These are phyloP conservation scores for Lepidium sativum DNA, from an alignment of 345 rosid genomes.

Conservation along the genomic window DNA sequence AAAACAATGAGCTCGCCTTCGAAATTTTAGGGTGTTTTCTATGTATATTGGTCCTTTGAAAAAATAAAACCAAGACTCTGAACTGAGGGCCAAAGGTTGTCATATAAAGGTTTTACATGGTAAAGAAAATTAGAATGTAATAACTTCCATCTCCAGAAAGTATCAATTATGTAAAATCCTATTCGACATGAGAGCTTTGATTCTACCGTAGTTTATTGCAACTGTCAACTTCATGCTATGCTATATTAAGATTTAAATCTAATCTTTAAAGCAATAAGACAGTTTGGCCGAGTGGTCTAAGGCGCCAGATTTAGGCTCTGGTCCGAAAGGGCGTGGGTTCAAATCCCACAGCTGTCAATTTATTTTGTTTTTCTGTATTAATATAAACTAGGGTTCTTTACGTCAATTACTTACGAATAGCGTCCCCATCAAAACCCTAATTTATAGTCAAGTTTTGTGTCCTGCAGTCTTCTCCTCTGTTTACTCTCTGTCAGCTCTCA, in stretches of 20 bases:
- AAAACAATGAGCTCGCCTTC: neutral
- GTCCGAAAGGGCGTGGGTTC: constrained; percentile 99
- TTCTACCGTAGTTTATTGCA: too few relatives aligned
- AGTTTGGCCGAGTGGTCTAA: constrained; percentile 99
- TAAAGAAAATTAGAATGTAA: neutral
- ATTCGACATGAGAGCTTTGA: neutral
- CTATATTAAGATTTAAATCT: neutral
- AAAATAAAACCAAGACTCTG: constrained; percentile 2
- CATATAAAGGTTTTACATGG: neutral
- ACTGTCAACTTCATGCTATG: neutral
- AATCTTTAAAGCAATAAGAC: neutral
- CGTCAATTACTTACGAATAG: neutral
- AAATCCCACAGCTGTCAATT: constrained; percentile 92
- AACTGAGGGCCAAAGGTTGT: constrained; percentile 1
- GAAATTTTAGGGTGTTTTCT: neutral
- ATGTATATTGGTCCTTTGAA: neutral
- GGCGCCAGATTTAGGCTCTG: constrained; percentile 99
- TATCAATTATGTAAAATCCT: neutral
- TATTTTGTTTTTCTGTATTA: neutral
- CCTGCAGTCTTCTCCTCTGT: neutral
- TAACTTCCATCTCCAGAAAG: neutral
- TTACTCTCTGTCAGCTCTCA: neutral
- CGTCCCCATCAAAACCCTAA: neutral
- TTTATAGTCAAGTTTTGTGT: neutral
- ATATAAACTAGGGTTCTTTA: neutral